Evolutionary conservation across 495 filamentous ascomycete species (phyloP), one percentile per base, ranked within the genome.

Genomic region (Lasiosphaeris hirsuta): DNA sequence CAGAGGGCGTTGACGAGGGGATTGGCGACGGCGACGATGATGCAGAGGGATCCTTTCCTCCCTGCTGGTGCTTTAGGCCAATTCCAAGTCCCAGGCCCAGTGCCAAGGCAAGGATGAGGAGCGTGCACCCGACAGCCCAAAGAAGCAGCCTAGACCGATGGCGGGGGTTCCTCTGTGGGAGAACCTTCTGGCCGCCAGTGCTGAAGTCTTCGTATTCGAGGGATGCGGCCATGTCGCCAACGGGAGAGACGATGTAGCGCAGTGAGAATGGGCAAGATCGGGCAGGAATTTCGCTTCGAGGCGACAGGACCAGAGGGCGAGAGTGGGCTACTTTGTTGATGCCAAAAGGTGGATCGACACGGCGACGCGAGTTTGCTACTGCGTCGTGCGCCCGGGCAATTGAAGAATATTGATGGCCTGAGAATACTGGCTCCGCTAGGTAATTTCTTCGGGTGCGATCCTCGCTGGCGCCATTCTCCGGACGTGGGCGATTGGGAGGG

Each of bases 81-180:
- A 66, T 54, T 13, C 63, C 63, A 1, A 66, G 42, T 13, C 63
- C 61, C 4, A 66, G 54, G 5, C 63, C 63, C 43, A 65, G 59
- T 0, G 58, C 58, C n/a, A 60, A 19, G 7, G 48, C 49, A 10
- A 62, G 18, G 37, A 62, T 47, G 19, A 57, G 38, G 14, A 59
- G 9, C 15, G 56, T 47, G 51, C 36, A 52, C 19, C 34, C 37
- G 34, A 59, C 34, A 14, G 60, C 56, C 9, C 18, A 58, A 15
- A 64, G 23, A n/a, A 56, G 36, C n/a, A 58, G 36, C 39, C 46
- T 53, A 30, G 40, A 52, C 7, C 62, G 62, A 9, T 51, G 54
- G n/a, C 48, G 56, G 13, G 48, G 44, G n/a, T 36, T 44, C 30
- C 30, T 15, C 33, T 48, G 44, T 10, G 7, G 13, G 43, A n/a